Base-by-base conservation (phyloP, 768 basidiomycete species). In the Amanita rimosa region DNA sequence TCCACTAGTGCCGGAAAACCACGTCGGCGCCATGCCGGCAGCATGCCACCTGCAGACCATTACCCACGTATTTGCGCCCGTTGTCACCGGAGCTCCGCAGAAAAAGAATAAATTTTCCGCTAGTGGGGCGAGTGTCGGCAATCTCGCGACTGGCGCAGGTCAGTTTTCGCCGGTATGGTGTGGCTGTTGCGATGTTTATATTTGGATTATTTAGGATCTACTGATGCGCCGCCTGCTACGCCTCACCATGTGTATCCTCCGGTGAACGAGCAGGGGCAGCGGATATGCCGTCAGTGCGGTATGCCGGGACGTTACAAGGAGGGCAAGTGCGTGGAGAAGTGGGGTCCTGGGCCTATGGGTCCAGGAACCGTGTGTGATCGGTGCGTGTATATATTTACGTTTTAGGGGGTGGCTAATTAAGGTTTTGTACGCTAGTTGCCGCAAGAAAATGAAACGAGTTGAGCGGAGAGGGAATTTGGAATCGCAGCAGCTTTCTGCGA, bases 401-500 rank as follows among this genome's bases (percentile, higher is more conserved):
- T 24, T 13, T 48, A 21, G 13, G 10, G 8, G n/a, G 22, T 10
- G 35, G 22, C 22, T 36, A 19, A 26, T 7, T 19, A 31, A 17
- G 19, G 26, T n/a, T 22, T 38, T 46, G 31, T 31, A 31, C 31
- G 31, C 6, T 52, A 83, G 81, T 43, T 87, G 86, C 63, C 76
- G 86, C 45, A 89, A 89, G 63, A 87, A 88, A 63, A 86, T 87
- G 84, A 88, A 88, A 64, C 78, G 86, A 1, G 82, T 85, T 44
- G 86, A 89, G 58, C 69, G 83, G 17, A 69, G 85, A 6, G 83
- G 81, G 6, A 85, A 83, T 8, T 62, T 83, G 2, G 82, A 83
- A 48, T 60, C 53, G 11, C 67, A 67, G 52, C 65, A 64, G 46
- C 52, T 55, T 6, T 48, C 55, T 21, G 50, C 49, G 13, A 27